Percentiles rank a stretch among this genome's conserved stretches.
These are phyloP conservation scores for Eimeria praecox DNA, from an alignment of 169 alveolate species.

Conservation along the genomic window DNA sequence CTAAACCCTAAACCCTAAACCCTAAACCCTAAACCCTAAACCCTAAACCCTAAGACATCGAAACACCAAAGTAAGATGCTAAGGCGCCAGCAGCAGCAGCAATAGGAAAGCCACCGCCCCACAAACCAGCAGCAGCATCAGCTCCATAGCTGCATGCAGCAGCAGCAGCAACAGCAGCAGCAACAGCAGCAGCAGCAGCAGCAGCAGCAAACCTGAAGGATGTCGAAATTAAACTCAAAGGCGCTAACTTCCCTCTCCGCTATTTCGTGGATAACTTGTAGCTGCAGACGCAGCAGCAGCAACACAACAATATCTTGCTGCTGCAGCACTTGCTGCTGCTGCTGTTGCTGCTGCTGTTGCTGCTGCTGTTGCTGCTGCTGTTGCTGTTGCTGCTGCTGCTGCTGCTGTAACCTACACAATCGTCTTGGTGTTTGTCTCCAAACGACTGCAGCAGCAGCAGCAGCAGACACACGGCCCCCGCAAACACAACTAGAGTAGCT, in stretches of 20 bases:
- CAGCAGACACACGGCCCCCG: neutral
- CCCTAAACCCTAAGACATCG: neutral
- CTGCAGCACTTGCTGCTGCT: slow-evolving; percentile 17
- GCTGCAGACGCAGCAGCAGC: slow-evolving; percentile 47
- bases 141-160: neutral
- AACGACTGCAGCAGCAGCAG: slow-evolving; percentile 40
- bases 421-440: slow-evolving; percentile 34
- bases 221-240: slow-evolving; percentile 50
- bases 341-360: slow-evolving; percentile 14
- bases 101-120: neutral
- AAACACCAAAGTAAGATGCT: neutral
- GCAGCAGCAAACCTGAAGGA: neutral
- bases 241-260: slow-evolving; percentile 74
- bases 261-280: slow-evolving; percentile 33
- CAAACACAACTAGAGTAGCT: neutral
- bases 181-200: slow-evolving; percentile 30
- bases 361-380: slow-evolving; percentile 11
- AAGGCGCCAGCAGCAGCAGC: neutral
- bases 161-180: slow-evolving; percentile 35
- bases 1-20: slow-evolving; percentile 3
- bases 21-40: slow-evolving; percentile 27
- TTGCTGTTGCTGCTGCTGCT: neutral
- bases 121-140: neutral
- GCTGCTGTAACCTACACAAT: slow-evolving; percentile 20
- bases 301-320: neutral